Evolutionary conservation across 345 rosid genomes (phyloP), one percentile per base, ranked within the genome.

Genomic region (Rubroshorea leprosula): DNA sequence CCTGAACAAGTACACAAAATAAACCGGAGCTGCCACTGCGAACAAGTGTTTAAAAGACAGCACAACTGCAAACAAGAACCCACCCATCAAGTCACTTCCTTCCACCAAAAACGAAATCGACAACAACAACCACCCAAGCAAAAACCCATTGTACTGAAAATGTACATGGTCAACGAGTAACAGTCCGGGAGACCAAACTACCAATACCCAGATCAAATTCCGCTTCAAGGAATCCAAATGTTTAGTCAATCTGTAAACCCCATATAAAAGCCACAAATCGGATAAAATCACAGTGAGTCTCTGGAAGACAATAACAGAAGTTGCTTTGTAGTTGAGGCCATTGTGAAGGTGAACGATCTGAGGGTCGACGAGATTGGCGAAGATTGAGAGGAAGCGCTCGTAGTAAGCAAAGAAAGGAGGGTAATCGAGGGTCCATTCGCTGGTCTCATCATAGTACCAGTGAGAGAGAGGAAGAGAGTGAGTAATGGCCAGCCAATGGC

Each of bases 371-470:
- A 81, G 58, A 51, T 19, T 29, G 44, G 99, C 93, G 64, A 82
- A 65, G 53, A 58, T 0, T 17, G 93, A 85, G 63, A 87, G 85
- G 55, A 76, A 22, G 17, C 68, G 76, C 62, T 87, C 91, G 52
- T 82, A 80, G 65, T 79, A 87, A 17, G 90, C 89, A 50, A 86
- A 89, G 59, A 89, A 84, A 0, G 91, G 94, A 47, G 95, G 95
- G 66, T 93, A 93, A 71, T 93, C 97, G 50, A 93, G 99, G 46
- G 96, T 89, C 96, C 99, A 93, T 48, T 74, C 84, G 66, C 96
- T 89, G 22, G 96, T 85, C 76, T 84, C 85, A 67, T 89, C 90
- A 10, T 72, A 49, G 82, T 89, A 89, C 99, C 99, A 93, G 60
- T 73, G 66, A 11, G 82, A 63, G 63, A 89, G 82, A 39, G 99